These are phyloP conservation scores for Hemisphaericaspora nanyangensis DNA, from an alignment of 805 yeast genomes.

Conservation along the genomic window DNA sequence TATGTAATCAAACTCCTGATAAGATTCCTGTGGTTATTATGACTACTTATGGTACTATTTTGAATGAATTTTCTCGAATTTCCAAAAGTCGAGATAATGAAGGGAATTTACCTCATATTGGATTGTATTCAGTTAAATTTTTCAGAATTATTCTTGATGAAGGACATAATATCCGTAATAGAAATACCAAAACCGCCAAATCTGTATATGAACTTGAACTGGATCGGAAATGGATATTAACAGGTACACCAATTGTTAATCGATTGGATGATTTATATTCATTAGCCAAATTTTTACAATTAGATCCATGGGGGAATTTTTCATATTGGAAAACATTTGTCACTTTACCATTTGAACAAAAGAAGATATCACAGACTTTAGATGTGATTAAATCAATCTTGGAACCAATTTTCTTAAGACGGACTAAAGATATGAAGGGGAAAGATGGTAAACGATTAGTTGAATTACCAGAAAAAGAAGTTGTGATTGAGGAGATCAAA, in stretches of 20 bases:
- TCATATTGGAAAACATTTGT: conserved; percentile 86
- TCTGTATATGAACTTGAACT: conserved; percentile 67
- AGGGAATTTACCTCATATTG: conserved; percentile 31
- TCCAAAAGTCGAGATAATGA: conserved; percentile 26
- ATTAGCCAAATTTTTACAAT: conserved; percentile 62
- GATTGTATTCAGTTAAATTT: conserved; percentile 69
- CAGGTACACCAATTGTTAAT: conserved; percentile 93
- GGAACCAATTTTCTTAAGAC: conserved; percentile 75
- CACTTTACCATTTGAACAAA: conserved; percentile 76
- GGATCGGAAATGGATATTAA: conserved; percentile 74
- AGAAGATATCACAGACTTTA: conserved; percentile 66
- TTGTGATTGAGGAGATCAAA: conserved; percentile 61
- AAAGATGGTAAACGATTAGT: conserved; percentile 71
- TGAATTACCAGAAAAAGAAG: conserved; percentile 70
- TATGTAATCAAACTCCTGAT: conserved; percentile 31
- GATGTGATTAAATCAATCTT: conserved; percentile 81
- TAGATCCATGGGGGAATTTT: conserved; percentile 90
- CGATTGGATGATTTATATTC: conserved; percentile 83
- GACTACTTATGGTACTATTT: conserved; percentile 86
- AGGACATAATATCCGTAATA: conserved; percentile 83
- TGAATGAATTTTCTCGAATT: conserved; percentile 63
- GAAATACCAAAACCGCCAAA: conserved; percentile 72
- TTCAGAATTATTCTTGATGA: conserved; percentile 82
- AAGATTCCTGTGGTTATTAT: conserved; percentile 66
- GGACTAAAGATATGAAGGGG: conserved; percentile 83